Base-by-base conservation (phyloP, 2,329 filamentous ascomycete genomes). In the Scedosporium aurantiacum region DNA sequence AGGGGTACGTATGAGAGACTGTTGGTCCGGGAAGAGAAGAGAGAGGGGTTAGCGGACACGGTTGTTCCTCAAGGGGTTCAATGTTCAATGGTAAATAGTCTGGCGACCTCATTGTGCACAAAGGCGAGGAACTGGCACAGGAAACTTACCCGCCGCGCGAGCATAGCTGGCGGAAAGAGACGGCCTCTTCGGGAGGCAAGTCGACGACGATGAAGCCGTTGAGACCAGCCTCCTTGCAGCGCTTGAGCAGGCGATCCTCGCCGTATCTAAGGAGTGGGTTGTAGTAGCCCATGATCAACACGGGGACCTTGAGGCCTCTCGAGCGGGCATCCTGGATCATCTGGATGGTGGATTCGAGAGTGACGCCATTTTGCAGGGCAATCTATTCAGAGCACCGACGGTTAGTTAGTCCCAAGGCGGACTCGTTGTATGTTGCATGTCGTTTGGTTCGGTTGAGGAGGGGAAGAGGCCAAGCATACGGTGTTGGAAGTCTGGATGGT, bases 201-300 rank as follows among this genome's bases (percentile, higher is more conserved):
- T 99, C 93, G 62, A 96, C 93, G 71, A 97, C 87, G 69, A 99
- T 97, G 76, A 97, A 97, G 63, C 94, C 93, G 75, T 96, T 97
- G 72, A 96, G 85, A 27, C 92, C 91, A 2, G 90, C 89, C 61
- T 85, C 84, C 71, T 88, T 87, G 73, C 91, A 90, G 74, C 97
- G 92, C 68, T 85, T 82, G 61, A 99, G 79, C 74, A 97, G 85
- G 63, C 82, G 83, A 76, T 96, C 91, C 77, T 99, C 94, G 60
- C 94, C 94, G 72, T 97, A 99, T 69, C 88, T 90, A 64, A 97
- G 79, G 64, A 97, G 81, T 1, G 94, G 94, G 78, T 99, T 99
- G 78, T 96, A 99, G 82, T 99, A 99, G 69, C 94, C 94, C 94
- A 99, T 99, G 66, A 99, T 83, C 70, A 99, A 77, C 50, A 99